Base-by-base conservation (phyloP, 208 protist genomes). In the Acanthamoeba castellanii region DNA sequence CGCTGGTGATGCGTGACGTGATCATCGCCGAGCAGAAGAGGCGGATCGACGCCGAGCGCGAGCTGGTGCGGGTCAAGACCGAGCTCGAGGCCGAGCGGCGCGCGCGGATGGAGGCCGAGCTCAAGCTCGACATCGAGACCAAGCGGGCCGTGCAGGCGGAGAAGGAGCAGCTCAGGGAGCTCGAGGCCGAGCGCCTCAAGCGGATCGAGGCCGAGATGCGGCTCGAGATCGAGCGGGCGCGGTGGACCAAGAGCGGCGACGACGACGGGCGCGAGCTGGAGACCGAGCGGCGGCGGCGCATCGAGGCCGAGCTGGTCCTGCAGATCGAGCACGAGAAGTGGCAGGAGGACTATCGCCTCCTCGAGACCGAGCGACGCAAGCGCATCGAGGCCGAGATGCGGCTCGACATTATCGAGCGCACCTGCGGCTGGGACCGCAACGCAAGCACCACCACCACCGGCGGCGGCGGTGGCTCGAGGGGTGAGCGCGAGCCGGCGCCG, bases 381-480 rank as follows among this genome's bases (percentile, higher is more conserved):
- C 68, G 68, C n/a, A 76, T 76, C 11, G 68, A 76, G 20, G 68
- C 68, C n/a, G 68, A 76, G 68, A 76, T 45, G 68, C 68, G n/a
- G 30, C 68, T 76, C 9, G 68, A 76, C 32, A 27, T 76, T 7
- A 64, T 64, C 14, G 68, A 76, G 68, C 68, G 68, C n/a, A 9
- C 32, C 20, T n/a, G 68, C 32, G n/a, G 68, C 0, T 45, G 68
- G n/a, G 68, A 76, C 22, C 57, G 57, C 57, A 16, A 16, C 20
- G 2, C 16, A 3, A 27, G 57, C 57, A 20, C 6, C 57, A 27
- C 8, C 50, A 55, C 8, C 13, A 55, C 8, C 50, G 50, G 20
- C 59, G 25, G 59, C 7, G 22, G 22, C 3, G 59, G 59, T 66
- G 59, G 59, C 25, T 6, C 14, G 8, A 64, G 57, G 57, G 20